These are phyloP conservation scores for Eucalyptus microcorys DNA, from an alignment of 345 rosid genomes.

Conservation along the genomic window DNA sequence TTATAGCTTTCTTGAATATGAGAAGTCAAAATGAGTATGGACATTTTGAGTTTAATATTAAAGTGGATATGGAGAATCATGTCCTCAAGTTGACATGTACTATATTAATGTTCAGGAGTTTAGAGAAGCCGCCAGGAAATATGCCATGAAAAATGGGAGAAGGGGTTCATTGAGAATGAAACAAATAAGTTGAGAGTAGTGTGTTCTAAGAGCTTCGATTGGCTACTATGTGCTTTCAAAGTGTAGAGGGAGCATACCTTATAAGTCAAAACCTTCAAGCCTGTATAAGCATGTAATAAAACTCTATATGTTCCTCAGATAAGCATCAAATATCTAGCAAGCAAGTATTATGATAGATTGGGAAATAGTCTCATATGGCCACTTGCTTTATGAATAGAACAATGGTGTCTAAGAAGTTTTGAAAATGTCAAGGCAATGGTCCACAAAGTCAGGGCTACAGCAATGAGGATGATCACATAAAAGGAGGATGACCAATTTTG, in stretches of 20 bases:
- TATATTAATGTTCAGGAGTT: neutral
- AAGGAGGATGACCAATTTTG: neutral
- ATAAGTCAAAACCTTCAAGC: neutral
- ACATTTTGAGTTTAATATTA: neutral
- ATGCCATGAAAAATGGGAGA: neutral
- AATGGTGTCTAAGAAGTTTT: neutral
- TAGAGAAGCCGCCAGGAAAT: neutral
- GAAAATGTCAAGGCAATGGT: neutral
- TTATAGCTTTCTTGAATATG: neutral
- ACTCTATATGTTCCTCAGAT: neutral
- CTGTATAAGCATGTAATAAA: neutral
- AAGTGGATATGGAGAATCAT: neutral
- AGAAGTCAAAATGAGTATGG: neutral
- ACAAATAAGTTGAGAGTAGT: neutral
- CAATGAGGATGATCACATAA: neutral
- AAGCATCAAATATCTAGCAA: neutral
- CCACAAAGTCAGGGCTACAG: neutral
- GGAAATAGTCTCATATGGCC: neutral
- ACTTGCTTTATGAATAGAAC: neutral
- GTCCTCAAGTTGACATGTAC: neutral
- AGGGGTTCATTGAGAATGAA: neutral
- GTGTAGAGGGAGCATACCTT: neutral
- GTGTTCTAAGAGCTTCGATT: neutral
- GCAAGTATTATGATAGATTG: neutral
- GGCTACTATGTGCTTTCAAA: neutral